phyloP scores from a whole-genome alignment of 441 rosid genomes.

The Eutrema salsugineum region DNA sequence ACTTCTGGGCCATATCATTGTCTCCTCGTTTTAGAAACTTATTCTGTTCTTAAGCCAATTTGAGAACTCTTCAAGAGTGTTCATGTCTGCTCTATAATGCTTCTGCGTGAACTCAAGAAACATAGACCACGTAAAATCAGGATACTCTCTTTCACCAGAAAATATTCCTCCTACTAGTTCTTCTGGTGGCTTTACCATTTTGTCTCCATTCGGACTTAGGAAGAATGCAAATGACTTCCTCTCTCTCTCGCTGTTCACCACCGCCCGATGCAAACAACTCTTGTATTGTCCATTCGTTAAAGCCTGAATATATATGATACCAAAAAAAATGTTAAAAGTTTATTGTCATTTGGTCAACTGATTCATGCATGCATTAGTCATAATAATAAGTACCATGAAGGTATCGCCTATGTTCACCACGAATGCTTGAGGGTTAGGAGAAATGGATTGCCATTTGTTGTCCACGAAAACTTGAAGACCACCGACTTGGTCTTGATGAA shows the following conservation, averaged over 20 bases:
- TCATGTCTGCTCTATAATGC: conserved; percentile 50
- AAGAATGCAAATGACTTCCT: conserved; percentile 57
- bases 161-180: conserved; percentile 22
- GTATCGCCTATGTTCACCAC: conserved; percentile 68
- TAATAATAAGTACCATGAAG: conserved; percentile 41
- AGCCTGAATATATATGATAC: conserved; percentile 35
- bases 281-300: conserved; percentile 54
- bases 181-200: conserved; percentile 43
- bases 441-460: conserved; percentile 44
- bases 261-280: conserved; percentile 66
- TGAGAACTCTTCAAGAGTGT: conserved; percentile 48
- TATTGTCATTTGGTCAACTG: background rate
- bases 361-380: background rate
- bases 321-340: background rate
- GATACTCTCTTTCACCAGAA: conserved; percentile 40
- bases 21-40: conserved; percentile 17
- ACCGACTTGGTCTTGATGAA: conserved; percentile 54
- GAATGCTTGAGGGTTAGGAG: conserved; percentile 41
- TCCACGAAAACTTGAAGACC: conserved; percentile 59
- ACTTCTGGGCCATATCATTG: conserved; percentile 10
- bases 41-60: conserved; percentile 39
- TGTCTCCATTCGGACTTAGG: conserved; percentile 44
- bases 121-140: conserved; percentile 55
- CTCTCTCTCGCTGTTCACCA: conserved; percentile 41
- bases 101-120: conserved; percentile 52